Evolutionary conservation across 805 yeast species (phyloP).

Genomic region (Metschnikowia sp.): DNA sequence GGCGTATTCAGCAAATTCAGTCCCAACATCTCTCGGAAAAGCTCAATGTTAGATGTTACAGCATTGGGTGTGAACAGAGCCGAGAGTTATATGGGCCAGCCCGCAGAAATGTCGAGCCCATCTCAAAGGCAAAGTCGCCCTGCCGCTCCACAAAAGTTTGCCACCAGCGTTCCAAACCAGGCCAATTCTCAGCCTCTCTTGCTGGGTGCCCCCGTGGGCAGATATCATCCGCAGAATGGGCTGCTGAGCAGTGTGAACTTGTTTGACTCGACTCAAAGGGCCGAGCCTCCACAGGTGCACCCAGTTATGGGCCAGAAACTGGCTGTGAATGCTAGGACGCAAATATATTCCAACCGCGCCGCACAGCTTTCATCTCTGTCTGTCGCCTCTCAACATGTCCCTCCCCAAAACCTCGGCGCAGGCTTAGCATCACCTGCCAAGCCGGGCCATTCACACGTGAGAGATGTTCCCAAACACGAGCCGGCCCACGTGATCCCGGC

Average conservation of each 20-base stretch:
- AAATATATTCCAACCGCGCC: constrained; percentile 8
- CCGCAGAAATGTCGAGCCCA: constrained; percentile 13
- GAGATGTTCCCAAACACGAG: not conserved
- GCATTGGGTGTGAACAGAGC: constrained; percentile 1
- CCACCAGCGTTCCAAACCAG: not conserved
- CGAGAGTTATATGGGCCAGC: constrained; percentile 4
- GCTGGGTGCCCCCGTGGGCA: constrained; percentile 2
- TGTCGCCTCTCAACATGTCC: constrained; percentile 14
- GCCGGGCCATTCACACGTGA: not conserved
- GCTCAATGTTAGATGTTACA: constrained; percentile 36
- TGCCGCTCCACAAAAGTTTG: constrained; percentile 1
- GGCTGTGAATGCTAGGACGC: not conserved
- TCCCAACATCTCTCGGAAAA: constrained; percentile 61
- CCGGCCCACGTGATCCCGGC: not conserved
- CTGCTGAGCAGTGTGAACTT: constrained; percentile 11
- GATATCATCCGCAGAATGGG: constrained; percentile 7
- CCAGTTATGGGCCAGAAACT: constrained; percentile 1
- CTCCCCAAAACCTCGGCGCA: not conserved
- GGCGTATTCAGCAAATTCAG: constrained; percentile 72
- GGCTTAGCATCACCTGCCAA: not conserved
- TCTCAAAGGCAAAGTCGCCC: constrained; percentile 7
- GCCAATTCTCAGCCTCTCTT: constrained; percentile 4
- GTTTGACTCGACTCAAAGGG: constrained; percentile 1
- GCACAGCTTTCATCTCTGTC: constrained; percentile 22
- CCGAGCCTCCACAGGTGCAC: not conserved